phyloP scores from a whole-genome alignment of 331 rosid genomes.

The Cydonia oblonga region DNA sequence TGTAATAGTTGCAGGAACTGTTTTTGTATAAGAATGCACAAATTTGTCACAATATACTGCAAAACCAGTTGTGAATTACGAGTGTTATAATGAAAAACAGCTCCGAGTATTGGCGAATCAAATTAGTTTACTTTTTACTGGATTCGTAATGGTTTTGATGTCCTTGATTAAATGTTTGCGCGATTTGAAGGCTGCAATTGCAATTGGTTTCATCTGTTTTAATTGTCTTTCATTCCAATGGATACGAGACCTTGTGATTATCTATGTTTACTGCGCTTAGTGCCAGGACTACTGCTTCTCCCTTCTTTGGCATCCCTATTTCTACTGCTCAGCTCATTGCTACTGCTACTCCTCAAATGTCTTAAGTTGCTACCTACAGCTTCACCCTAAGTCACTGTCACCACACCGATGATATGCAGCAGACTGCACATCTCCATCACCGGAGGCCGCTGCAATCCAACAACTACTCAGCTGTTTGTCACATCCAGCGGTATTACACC shows the following conservation, averaged over 20 bases:
- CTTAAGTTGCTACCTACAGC: too few species aligned
- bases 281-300: background rate
- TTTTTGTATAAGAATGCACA: background rate
- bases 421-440: background rate
- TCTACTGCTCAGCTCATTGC: background rate
- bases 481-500: background rate
- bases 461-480: background rate
- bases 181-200: background rate
- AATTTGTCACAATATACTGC: background rate
- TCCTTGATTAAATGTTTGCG: background rate
- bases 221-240: background rate
- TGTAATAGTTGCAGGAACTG: background rate
- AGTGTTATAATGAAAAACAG: background rate
- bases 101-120: background rate
- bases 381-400: background rate
- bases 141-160: background rate
- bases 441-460: background rate
- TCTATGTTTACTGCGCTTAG: too few species aligned
- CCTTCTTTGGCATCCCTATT: background rate
- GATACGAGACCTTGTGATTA: background rate
- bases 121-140: background rate
- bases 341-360: too few species aligned
- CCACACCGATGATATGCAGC: background rate
- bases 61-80: background rate
- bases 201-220: background rate